Evolutionary conservation across 2,329 filamentous ascomycete species (phyloP).

Genomic region (Fusarium begoniae): DNA sequence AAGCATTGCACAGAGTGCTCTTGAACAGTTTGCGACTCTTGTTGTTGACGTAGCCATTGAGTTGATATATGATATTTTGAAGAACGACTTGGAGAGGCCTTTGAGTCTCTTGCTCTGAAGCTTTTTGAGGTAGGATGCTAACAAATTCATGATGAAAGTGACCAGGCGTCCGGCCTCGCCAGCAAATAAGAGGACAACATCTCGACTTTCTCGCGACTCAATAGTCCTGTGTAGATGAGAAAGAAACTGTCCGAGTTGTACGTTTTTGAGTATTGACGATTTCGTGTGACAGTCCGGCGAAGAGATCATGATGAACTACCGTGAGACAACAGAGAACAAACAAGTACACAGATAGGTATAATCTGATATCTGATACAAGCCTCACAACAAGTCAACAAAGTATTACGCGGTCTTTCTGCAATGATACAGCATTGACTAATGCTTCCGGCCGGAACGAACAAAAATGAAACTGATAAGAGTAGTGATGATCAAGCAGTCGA

Average conservation of each 20-base stretch:
- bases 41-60: background rate
- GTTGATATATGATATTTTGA: background rate
- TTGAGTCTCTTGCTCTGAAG: too few species aligned
- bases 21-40: background rate
- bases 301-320: background rate
- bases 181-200: background rate
- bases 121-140: background rate
- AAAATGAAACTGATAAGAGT: background rate
- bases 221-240: background rate
- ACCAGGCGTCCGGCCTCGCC: background rate
- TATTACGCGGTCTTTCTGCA: background rate
- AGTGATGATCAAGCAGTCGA: background rate
- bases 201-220: background rate
- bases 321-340: background rate
- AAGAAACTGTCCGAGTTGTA: background rate
- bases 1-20: background rate
- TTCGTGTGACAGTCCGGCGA: background rate
- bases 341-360: background rate
- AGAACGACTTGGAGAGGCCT: background rate
- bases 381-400: background rate
- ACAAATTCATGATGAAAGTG: background rate
- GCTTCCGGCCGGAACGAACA: background rate
- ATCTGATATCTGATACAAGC: background rate
- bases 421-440: background rate
- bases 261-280: background rate